phyloP scores from a whole-genome alignment of 83 land plant species.

The Picea abies region DNA sequence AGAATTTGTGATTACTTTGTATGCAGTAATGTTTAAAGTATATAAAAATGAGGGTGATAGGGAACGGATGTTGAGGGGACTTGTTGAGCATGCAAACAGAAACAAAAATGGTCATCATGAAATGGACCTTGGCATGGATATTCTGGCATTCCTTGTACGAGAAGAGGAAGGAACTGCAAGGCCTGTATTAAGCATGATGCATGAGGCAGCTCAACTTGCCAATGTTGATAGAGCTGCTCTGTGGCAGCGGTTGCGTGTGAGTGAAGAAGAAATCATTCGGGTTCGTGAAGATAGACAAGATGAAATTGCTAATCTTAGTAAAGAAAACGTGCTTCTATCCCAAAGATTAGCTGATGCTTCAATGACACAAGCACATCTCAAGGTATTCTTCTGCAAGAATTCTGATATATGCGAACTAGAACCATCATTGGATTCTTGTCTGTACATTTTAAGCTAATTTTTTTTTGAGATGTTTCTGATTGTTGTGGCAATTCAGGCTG shows the following conservation, averaged over 20 bases:
- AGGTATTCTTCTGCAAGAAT: slow-evolving; percentile 24
- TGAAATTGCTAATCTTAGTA: slow-evolving; percentile 34
- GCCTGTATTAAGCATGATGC: slow-evolving; percentile 34
- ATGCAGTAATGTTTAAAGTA: slow-evolving; percentile 37
- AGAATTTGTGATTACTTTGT: slow-evolving; percentile 35
- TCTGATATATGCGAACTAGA: not conserved
- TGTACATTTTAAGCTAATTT: not conserved
- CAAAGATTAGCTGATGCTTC: slow-evolving; percentile 43
- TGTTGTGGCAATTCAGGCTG: slow-evolving; percentile 26
- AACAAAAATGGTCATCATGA: slow-evolving; percentile 19
- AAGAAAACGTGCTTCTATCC: slow-evolving; percentile 34
- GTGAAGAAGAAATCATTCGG: slow-evolving; percentile 34
- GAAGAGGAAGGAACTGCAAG: slow-evolving; percentile 40
- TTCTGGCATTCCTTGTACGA: slow-evolving; percentile 25
- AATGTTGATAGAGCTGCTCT: slow-evolving; percentile 23
- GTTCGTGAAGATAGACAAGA: slow-evolving; percentile 43
- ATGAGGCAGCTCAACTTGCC: slow-evolving; percentile 28
- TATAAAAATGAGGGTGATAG: slow-evolving; percentile 27
- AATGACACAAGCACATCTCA: slow-evolving; percentile 36
- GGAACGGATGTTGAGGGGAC: slow-evolving; percentile 33
- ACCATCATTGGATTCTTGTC: not conserved
- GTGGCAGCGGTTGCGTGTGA: slow-evolving; percentile 21
- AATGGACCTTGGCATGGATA: slow-evolving; percentile 31
- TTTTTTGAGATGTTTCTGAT: not conserved
- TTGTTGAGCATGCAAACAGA: slow-evolving; percentile 29